A percentile compares a stretch with the other conserved stretches of the same genome.
Conservation (phyloP, 352 stramenopile genomes). For the Phytopythium ostracodes region DNA sequence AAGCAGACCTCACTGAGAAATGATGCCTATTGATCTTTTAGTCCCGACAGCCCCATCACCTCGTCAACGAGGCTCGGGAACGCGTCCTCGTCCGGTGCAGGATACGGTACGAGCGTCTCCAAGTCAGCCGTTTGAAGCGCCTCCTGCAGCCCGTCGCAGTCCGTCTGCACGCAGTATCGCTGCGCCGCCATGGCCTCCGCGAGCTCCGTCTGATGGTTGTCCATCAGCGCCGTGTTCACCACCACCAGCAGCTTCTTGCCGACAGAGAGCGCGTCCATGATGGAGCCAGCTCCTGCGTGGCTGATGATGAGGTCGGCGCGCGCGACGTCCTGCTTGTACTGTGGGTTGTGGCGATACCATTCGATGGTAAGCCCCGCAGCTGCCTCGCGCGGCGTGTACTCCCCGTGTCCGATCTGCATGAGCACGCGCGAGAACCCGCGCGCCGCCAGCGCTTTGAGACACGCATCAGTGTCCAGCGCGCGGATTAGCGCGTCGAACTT, state of each 20-base stretch:
- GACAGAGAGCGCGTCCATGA: slow-evolving; percentile 89
- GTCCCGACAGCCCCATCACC: slow-evolving; percentile 25
- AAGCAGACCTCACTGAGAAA: too few relatives aligned
- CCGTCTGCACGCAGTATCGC: slow-evolving; percentile 57
- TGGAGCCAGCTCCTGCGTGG: slow-evolving; percentile 92
- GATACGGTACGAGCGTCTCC: slow-evolving; percentile 43
- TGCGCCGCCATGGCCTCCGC: slow-evolving; percentile 87
- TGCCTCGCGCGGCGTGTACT: slow-evolving; percentile 33
- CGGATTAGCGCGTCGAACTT: slow-evolving; percentile 90
- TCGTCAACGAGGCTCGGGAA: slow-evolving; percentile 69
- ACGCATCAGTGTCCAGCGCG: slow-evolving; percentile 59
- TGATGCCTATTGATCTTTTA: slow-evolving; percentile 15
- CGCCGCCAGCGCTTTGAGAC: slow-evolving; percentile 37
- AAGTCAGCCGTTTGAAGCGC: slow-evolving; percentile 39
- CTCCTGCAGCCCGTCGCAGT: slow-evolving; percentile 26
- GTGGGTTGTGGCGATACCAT: slow-evolving; percentile 89
- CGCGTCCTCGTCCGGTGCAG: slow-evolving; percentile 45
- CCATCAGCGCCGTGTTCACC: slow-evolving; percentile 94
- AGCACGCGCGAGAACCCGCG: slow-evolving; percentile 62
- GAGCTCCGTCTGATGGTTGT: slow-evolving; percentile 97
- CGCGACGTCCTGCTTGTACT: slow-evolving; percentile 89
- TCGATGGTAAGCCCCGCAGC: slow-evolving; percentile 35
- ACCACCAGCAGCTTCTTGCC: slow-evolving; percentile 90
- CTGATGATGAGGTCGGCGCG: slow-evolving; percentile 92
- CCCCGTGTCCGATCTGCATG: slow-evolving; percentile 83